These are phyloP conservation scores for Emydomyces testavorans DNA, from an alignment of 2,329 filamentous ascomycete species.

Conservation along the genomic window DNA sequence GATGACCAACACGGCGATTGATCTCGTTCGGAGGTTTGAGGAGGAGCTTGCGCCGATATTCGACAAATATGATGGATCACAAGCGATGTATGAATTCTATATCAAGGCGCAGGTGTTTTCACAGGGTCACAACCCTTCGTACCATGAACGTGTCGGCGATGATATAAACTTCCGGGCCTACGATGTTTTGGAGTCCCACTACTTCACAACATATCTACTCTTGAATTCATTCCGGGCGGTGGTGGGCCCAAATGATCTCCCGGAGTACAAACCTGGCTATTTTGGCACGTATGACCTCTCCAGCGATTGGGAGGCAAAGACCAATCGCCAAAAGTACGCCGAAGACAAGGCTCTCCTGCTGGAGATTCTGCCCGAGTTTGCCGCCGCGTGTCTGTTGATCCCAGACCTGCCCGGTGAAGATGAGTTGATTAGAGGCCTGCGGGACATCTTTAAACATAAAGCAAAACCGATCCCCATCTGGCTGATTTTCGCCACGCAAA, in stretches of 20 bases:
- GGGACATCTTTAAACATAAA: slow-evolving; percentile 20
- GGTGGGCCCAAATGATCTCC: not conserved
- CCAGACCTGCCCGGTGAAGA: slow-evolving; percentile 24
- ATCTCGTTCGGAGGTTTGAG: slow-evolving; percentile 20
- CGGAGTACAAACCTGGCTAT: slow-evolving; percentile 3
- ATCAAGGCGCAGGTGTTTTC: slow-evolving; percentile 12
- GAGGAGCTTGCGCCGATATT: slow-evolving; percentile 17
- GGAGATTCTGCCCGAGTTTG: slow-evolving; percentile 28
- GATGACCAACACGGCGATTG: slow-evolving; percentile 22
- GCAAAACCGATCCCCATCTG: slow-evolving; percentile 28
- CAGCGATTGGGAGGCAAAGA: slow-evolving; percentile 18
- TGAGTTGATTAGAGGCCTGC: slow-evolving; percentile 30
- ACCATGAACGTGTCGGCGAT: slow-evolving; percentile 13
- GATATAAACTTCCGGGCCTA: slow-evolving; percentile 17
- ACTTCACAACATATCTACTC: slow-evolving; percentile 14
- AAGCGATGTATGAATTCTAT: slow-evolving; percentile 11
- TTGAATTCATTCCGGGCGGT: slow-evolving; percentile 13
- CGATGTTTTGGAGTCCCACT: not conserved
- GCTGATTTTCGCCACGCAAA: slow-evolving; percentile 33
- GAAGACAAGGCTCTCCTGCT: slow-evolving; percentile 30
- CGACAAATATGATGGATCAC: slow-evolving; percentile 14
- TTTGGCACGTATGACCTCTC: slow-evolving; percentile 15
- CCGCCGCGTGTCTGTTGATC: slow-evolving; percentile 6
- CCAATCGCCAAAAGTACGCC: slow-evolving; percentile 23
- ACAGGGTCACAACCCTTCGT: slow-evolving; percentile 10